A percentile compares a stretch with the other conserved stretches of the same genome.
phyloP scores from a whole-genome alignment of 768 basidiomycete genomes.

The Lentinula raphanica region DNA sequence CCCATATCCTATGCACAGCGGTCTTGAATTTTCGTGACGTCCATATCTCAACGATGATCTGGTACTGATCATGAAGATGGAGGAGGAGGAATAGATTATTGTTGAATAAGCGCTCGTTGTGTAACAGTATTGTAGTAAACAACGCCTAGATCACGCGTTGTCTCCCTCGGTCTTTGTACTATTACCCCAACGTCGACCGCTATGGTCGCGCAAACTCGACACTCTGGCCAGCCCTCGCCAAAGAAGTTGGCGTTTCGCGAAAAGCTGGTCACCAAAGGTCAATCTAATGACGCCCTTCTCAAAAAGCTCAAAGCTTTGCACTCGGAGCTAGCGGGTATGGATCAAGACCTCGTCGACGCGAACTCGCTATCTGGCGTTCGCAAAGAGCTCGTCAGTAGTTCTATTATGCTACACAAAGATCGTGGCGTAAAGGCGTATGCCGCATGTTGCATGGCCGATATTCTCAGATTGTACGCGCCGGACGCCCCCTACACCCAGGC shows the following conservation, averaged over 20 bases:
- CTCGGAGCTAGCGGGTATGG: slow-evolving; percentile 70
- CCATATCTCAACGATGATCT: too few relatives aligned
- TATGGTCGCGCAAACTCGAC: slow-evolving; percentile 76
- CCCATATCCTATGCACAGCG: too few relatives aligned
- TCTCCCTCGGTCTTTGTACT: too few relatives aligned
- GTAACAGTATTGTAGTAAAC: slow-evolving; percentile 19
- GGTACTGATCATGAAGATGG: neutral
- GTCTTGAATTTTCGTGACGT: too few relatives aligned
- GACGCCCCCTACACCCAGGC: slow-evolving; percentile 91
- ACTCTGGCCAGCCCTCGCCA: slow-evolving; percentile 43
- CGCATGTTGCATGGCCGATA: slow-evolving; percentile 91
- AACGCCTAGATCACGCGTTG: slow-evolving; percentile 40
- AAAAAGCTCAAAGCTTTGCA: slow-evolving; percentile 84
- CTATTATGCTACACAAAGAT: slow-evolving; percentile 91
- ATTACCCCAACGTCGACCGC: slow-evolving; percentile 15
- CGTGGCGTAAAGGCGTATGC: slow-evolving; percentile 92
- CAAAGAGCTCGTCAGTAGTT: slow-evolving; percentile 73
- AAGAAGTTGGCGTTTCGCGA: slow-evolving; percentile 75
- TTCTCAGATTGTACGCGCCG: slow-evolving; percentile 90
- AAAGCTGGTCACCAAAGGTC: slow-evolving; percentile 71
- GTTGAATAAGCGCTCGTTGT: neutral
- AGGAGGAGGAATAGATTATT: neutral
- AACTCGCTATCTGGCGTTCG: slow-evolving; percentile 62
- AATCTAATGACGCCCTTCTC: slow-evolving; percentile 75
- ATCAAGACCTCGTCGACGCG: slow-evolving; percentile 83